Base-by-base conservation (phyloP, 176 grass and related monocot species). In the Avena atlantica region DNA sequence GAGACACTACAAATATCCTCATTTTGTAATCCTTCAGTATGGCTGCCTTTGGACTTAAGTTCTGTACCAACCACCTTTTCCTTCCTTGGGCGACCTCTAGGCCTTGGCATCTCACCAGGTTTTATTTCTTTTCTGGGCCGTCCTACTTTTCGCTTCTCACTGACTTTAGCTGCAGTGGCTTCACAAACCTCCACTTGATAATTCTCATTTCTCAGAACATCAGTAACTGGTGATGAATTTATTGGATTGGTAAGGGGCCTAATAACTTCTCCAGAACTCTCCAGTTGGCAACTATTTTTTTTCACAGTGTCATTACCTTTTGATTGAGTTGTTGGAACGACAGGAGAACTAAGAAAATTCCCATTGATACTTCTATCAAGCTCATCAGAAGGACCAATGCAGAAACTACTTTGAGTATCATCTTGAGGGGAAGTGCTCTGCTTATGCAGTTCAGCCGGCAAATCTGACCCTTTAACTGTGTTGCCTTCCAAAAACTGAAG, bases 61-160 rank as follows among this genome's bases (percentile, higher is more conserved):
- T 81, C 60, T 16, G 40, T 24, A 49, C 60, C 20, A 78, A 48
- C 45, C 69, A 68, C 4, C 51, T 94, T 83, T 77, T 80, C 79
- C 42, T 86, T 86, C 83, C 37, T 89, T 74, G 73, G 82, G 59
- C 89, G 89, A 25, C 89, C 86, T 91, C 82, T 94, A 78, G 37
- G 67, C 83, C 84, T 93, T 52, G 86, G 77, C 20, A 84, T 88
- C 27, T 73, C 80, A 70, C 82, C 85, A 45, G 78, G 71, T 81
- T 84, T 78, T 81, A 63, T 20, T 80, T 88, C 84, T 70, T 81
- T 74, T 42, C 29, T 88, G 3, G 92, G 67, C 9, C 78, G 84
- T 48, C 44, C 81, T 75, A 19, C 21, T 73, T 91, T 88, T 24
- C 49, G 40, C 80, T 85, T 93, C 61, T 78, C 77, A 49, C 53